phyloP scores from a whole-genome alignment of 345 rosid species.

The Raphanus raphanistrum region DNA sequence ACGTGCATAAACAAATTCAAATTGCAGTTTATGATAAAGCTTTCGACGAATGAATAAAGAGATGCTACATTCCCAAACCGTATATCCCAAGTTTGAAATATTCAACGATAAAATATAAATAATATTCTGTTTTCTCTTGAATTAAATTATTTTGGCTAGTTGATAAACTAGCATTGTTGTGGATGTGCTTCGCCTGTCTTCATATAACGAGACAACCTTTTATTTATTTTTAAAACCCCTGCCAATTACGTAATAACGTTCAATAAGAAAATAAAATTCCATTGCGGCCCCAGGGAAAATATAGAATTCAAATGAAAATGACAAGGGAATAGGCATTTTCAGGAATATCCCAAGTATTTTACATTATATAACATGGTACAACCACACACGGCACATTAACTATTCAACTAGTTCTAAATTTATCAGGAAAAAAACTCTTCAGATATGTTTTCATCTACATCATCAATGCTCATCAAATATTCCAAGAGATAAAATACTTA shows the following conservation, averaged over 20 bases:
- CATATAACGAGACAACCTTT: slow-evolving; percentile 34
- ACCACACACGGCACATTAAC: slow-evolving; percentile 36
- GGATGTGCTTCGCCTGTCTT: slow-evolving; percentile 38
- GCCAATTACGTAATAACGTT: slow-evolving; percentile 23
- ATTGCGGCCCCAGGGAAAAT: neutral
- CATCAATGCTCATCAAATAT: slow-evolving; percentile 1
- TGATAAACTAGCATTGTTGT: slow-evolving; percentile 9
- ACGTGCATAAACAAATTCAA: slow-evolving; percentile 23
- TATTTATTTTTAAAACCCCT: slow-evolving; percentile 8
- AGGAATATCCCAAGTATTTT: slow-evolving; percentile 28
- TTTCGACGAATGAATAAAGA: slow-evolving; percentile 24
- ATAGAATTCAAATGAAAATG: slow-evolving; percentile 31
- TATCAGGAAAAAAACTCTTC: neutral
- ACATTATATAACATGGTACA: slow-evolving; percentile 38
- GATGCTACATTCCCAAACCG: slow-evolving; percentile 35
- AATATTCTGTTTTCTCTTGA: neutral
- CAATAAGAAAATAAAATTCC: neutral
- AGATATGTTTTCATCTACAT: neutral
- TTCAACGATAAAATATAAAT: slow-evolving; percentile 9
- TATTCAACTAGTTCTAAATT: slow-evolving; percentile 12
- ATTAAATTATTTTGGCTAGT: neutral
- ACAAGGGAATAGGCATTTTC: slow-evolving; percentile 31
- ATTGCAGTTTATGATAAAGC: neutral
- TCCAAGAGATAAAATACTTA: neutral
- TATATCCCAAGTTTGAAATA: slow-evolving; percentile 34